Base-by-base conservation (phyloP, 108 stramenopile genomes). In the Bacterosira constricta region DNA sequence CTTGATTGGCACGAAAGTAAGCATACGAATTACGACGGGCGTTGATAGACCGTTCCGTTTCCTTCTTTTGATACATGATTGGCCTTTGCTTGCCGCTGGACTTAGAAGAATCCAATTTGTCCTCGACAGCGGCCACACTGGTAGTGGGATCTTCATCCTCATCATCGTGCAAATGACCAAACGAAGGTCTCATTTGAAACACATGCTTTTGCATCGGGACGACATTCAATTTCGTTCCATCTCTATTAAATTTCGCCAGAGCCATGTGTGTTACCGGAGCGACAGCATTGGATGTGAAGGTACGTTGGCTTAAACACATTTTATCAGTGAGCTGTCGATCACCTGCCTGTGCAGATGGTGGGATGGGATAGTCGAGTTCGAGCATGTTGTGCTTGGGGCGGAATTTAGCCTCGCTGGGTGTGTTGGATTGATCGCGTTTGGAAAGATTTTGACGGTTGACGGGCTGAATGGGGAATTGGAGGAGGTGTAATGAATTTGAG, bases 381-480 rank as follows among this genome's bases (percentile, higher is more conserved):
- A 95, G 63, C 82, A 91, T 88, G 65, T 64, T 57, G 70, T 92
- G 94, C 23, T 69, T 66, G 0, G 86, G 84, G 37, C 85, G 89
- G 29, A 89, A 65, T 26, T 86, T 83, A 31, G 86, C 94, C n/a
- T 77, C 82, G 34, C 58, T 39, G 23, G 90, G 90, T 1, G 66
- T 31, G 47, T 35, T 18, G 54, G 12, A 20, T 31, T 8, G 26
- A 58, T 20, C 31, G 23, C 64, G 29, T 42, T 46, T 65, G 39
- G 25, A 10, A 17, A 27, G 31, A 26, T 18, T 42, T 30, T 25
- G 41, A 23, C 23, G 69, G 50, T 18, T 25, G 52, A 69, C 64
- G 42, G 83, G 83, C 63, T 89, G 83, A 11, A 92, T 75, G 11
- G 94, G 94, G 71, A 85, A 95, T 67, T 95, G 94, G 26, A 95